These are phyloP conservation scores for Chloris gayana DNA, from an alignment of 176 grass and related monocot genomes.

Conservation along the genomic window DNA sequence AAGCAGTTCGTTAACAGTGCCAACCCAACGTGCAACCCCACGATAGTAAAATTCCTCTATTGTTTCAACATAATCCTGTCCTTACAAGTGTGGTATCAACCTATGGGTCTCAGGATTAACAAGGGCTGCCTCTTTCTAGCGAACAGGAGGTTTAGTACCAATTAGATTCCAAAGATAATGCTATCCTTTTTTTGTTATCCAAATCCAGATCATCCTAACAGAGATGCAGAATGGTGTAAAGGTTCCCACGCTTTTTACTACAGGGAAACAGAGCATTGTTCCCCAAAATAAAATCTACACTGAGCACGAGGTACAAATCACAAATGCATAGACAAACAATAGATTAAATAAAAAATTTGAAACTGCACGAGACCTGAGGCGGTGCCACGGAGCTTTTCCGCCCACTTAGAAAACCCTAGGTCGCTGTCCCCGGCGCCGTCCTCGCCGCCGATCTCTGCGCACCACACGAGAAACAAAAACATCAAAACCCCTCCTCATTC, in stretches of 20 bases:
- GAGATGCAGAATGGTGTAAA: not conserved
- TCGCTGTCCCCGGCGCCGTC: slow-evolving; percentile 57
- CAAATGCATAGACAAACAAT: not conserved
- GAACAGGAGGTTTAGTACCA: slow-evolving; percentile 25
- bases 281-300: not conserved
- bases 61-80: not conserved
- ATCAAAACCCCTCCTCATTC: slow-evolving; percentile 2
- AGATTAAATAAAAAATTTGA: slow-evolving; percentile 17
- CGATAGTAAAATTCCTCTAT: not conserved
- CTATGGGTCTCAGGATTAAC: not conserved
- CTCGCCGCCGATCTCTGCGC: slow-evolving; percentile 48
- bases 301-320: not conserved
- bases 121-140: slow-evolving; percentile 1
- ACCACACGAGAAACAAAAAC: not conserved
- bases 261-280: not conserved
- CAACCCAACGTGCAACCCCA: not conserved
- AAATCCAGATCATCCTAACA: slow-evolving; percentile 16
- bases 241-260: slow-evolving; percentile 2
- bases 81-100: not conserved
- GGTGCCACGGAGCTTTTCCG: slow-evolving; percentile 58
- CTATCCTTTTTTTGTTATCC: slow-evolving; percentile 25
- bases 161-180: slow-evolving; percentile 29
- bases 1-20: not conserved
- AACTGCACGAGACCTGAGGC: slow-evolving; percentile 54
- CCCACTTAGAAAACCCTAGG: slow-evolving; percentile 81